A percentile compares a stretch with the other conserved stretches of the same genome.
Evolutionary conservation across 148 eudicot genomes (phyloP).

Genomic region (Tetragonia tetragonoides): DNA sequence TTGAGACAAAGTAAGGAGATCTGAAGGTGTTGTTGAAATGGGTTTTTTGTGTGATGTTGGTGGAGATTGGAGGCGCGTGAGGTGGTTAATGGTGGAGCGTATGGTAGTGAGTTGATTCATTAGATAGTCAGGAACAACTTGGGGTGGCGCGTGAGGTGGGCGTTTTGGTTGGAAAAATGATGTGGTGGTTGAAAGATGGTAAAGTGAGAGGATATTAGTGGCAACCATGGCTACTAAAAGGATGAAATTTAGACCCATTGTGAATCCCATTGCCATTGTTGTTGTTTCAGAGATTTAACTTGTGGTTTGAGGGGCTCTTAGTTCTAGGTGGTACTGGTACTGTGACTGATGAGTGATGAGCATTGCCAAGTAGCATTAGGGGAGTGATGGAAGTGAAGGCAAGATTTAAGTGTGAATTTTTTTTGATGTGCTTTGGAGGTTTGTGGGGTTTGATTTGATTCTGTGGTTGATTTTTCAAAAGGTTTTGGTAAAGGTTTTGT

Average conservation of each 20-base stretch:
- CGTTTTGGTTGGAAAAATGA: slow-evolving; percentile 38
- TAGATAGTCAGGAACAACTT: slow-evolving; percentile 64
- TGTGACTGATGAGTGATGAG: neutral
- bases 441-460: too few relatives aligned
- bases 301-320: neutral
- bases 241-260: slow-evolving; percentile 70
- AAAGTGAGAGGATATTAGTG: slow-evolving; percentile 79
- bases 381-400: neutral
- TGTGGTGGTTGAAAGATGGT: slow-evolving; percentile 74
- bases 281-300: neutral
- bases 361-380: neutral
- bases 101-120: slow-evolving; percentile 73
- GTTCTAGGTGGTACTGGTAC: neutral
- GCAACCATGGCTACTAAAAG: slow-evolving; percentile 86
- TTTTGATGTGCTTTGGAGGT: too few relatives aligned
- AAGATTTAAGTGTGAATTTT: too few relatives aligned
- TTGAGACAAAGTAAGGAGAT: slow-evolving; percentile 62
- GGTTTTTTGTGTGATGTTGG: slow-evolving; percentile 23
- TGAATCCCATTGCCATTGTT: slow-evolving; percentile 54
- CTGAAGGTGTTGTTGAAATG: slow-evolving; percentile 42
- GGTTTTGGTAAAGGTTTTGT: too few relatives aligned
- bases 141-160: slow-evolving; percentile 12
- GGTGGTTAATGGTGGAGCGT: slow-evolving; percentile 91
- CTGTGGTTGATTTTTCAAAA: too few relatives aligned
- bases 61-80: slow-evolving; percentile 64